These are phyloP conservation scores for Asterophora lycoperdoides DNA, from an alignment of 768 basidiomycete species.

Conservation along the genomic window DNA sequence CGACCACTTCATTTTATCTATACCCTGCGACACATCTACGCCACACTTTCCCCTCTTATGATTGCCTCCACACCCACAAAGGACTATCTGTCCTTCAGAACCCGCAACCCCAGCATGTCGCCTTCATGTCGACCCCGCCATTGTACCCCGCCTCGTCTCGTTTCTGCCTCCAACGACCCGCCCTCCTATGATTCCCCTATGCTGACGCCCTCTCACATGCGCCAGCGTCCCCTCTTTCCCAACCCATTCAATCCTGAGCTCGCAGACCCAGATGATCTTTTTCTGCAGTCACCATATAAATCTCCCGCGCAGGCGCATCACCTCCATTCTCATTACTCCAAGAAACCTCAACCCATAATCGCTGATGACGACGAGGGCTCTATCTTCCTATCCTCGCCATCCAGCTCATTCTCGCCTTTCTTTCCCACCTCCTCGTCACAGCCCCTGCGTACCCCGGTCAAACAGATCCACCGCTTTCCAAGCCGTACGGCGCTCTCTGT, in stretches of 20 bases:
- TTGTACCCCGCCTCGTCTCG: conserved; percentile 32
- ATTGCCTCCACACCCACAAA: conserved; percentile 42
- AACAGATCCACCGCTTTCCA: conserved; percentile 38
- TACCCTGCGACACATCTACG: conserved; percentile 15
- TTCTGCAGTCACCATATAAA: conserved; percentile 50
- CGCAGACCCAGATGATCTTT: conserved; percentile 45
- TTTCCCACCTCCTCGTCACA: conserved; percentile 41
- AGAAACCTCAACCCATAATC: conserved; percentile 39
- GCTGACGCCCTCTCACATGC: conserved; percentile 62
- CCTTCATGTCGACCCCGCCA: conserved; percentile 33
- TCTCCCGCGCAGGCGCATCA: conserved; percentile 39
- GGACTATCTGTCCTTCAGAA: conserved; percentile 29
- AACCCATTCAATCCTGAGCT: conserved; percentile 20
- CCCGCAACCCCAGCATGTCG: conserved; percentile 29
- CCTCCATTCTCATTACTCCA: conserved; percentile 29
- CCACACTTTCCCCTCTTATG: conserved; percentile 32
- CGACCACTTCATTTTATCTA: conserved; percentile 5
- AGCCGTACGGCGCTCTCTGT: conserved; percentile 40
- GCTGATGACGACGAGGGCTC: conserved; percentile 54
- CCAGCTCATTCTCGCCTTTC: conserved; percentile 36
- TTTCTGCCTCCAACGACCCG: conserved; percentile 20
- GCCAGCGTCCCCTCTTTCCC: conserved; percentile 39
- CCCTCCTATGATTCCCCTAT: conserved; percentile 51
- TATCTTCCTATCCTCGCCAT: conserved; percentile 51
- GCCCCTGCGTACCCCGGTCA: conserved; percentile 60